phyloP scores from a whole-genome alignment of 2,329 filamentous ascomycete genomes.

The Emydomyces testavorans region DNA sequence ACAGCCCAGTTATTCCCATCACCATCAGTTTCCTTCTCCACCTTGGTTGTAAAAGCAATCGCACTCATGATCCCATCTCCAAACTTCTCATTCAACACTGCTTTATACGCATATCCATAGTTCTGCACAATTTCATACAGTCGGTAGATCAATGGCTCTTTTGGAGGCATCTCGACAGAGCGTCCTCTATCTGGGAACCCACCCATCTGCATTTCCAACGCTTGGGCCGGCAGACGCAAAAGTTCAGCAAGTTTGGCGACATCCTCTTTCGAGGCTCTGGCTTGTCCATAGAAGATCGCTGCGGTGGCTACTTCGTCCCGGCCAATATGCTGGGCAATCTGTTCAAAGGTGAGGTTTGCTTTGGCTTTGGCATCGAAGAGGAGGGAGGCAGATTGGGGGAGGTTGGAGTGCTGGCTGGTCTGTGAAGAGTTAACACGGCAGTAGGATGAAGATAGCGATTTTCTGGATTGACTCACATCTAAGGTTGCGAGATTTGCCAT shows the following conservation, averaged over 20 bases:
- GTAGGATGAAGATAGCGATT: background rate
- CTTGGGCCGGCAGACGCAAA: conserved; percentile 48
- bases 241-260: conserved; percentile 54
- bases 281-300: conserved; percentile 83
- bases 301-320: conserved; percentile 76
- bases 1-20: conserved; percentile 72
- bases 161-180: conserved; percentile 69
- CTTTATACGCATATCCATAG: conserved; percentile 93
- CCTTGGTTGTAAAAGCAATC: conserved; percentile 77
- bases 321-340: conserved; percentile 60
- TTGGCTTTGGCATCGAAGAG: conserved; percentile 72
- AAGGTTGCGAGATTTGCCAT: conserved; percentile 11
- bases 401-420: conserved; percentile 46
- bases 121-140: conserved; percentile 93
- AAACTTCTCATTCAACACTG: conserved; percentile 89
- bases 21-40: conserved; percentile 86
- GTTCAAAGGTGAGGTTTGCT: conserved; percentile 66
- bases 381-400: conserved; percentile 58
- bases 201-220: conserved; percentile 51
- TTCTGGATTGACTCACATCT: conserved; percentile 7
- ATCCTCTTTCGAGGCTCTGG: conserved; percentile 60
- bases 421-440: background rate
- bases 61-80: conserved; percentile 95
- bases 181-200: conserved; percentile 73
- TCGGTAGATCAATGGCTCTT: conserved; percentile 77